A percentile compares a stretch with the other conserved stretches of the same genome.
Evolutionary conservation across 352 stramenopile species (phyloP).

Genomic region (Phytophthora macrochlamydospora): DNA sequence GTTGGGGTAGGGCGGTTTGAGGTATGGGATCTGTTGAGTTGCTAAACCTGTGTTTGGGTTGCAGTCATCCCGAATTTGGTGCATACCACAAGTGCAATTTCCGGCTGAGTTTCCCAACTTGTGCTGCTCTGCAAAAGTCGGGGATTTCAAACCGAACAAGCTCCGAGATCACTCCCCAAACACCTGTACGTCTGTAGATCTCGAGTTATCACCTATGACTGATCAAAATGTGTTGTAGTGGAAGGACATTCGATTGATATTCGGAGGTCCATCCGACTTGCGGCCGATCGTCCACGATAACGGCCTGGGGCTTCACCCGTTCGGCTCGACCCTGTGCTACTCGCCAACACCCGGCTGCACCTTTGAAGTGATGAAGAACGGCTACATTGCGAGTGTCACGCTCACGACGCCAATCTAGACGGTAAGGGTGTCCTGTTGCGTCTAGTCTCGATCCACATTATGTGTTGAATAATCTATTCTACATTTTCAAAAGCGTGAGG

Average conservation of each 20-base stretch:
- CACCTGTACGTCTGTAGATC: slow-evolving; percentile 40
- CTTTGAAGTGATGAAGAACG: slow-evolving; percentile 87
- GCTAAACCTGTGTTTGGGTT: background rate
- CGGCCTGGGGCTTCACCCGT: slow-evolving; percentile 75
- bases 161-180: slow-evolving; percentile 70
- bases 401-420: slow-evolving; percentile 38
- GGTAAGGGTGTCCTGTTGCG: too few species aligned
- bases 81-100: slow-evolving; percentile 90
- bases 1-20: slow-evolving; percentile 45
- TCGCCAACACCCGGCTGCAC: slow-evolving; percentile 70
- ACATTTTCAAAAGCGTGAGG: slow-evolving; percentile 32
- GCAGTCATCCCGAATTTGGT: slow-evolving; percentile 79
- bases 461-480: slow-evolving; percentile 29
- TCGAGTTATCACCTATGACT: too few species aligned
- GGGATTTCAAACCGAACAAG: slow-evolving; percentile 49
- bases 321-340: slow-evolving; percentile 83
- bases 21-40: background rate
- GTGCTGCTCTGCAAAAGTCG: slow-evolving; percentile 47
- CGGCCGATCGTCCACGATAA: slow-evolving; percentile 81
- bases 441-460: too few species aligned
- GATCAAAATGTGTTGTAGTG: slow-evolving; percentile 38
- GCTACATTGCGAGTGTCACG: slow-evolving; percentile 75
- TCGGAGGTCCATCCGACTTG: slow-evolving; percentile 52
- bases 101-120: slow-evolving; percentile 57
- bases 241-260: slow-evolving; percentile 68